Evolutionary conservation across 108 stramenopile genomes (phyloP).

Genomic region (Cyclotella cryptica): DNA sequence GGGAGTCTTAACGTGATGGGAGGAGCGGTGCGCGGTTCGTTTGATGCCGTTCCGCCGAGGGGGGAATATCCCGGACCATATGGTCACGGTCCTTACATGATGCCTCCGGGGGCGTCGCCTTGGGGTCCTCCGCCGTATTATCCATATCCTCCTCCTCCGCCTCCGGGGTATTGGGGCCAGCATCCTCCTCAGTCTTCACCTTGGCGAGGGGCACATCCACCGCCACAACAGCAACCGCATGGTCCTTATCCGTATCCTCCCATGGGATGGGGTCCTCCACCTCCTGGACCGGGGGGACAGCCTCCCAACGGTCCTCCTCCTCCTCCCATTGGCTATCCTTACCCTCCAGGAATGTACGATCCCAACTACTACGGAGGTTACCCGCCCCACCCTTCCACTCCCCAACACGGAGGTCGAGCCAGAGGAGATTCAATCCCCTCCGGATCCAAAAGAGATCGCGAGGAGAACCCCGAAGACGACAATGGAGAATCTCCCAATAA

Average conservation of each 20-base stretch:
- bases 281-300: background rate
- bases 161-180: slow-evolving; percentile 9
- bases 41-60: slow-evolving; percentile 2
- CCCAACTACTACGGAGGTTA: slow-evolving; percentile 12
- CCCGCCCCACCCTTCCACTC: background rate
- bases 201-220: background rate
- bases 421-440: background rate
- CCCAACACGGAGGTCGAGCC: background rate
- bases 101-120: background rate
- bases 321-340: slow-evolving; percentile 3
- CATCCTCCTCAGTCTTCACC: slow-evolving; percentile 2
- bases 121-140: background rate
- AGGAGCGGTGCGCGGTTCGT: background rate
- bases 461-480: background rate
- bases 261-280: background rate
- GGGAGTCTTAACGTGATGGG: background rate
- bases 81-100: background rate
- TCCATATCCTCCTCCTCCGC: slow-evolving; percentile 9
- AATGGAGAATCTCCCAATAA: background rate
- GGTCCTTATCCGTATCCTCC: slow-evolving; percentile 1
- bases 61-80: background rate
- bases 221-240: background rate
- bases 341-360: slow-evolving; percentile 10
- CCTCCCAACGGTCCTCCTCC: slow-evolving; percentile 1
- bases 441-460: slow-evolving; percentile 5